Evolutionary conservation across 805 yeast genomes (phyloP), one percentile per base, ranked within the genome.

Genomic region (Ogataea trehaloabstinens): DNA sequence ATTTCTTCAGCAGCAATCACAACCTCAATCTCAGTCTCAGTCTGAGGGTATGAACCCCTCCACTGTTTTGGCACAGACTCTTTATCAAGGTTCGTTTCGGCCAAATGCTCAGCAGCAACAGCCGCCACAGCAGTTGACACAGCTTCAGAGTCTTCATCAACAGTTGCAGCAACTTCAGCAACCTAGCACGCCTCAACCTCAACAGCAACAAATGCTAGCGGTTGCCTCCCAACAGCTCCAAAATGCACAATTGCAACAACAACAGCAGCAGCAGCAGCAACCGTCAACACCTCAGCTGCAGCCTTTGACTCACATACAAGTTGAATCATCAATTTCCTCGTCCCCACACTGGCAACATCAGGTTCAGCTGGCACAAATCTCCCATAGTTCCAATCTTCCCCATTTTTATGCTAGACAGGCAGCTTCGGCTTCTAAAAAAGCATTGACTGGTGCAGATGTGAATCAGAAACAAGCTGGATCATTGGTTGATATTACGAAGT

Each of bases 381-480:
- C 93, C 4, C 75, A 93, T 58, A 73, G 68, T 45, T 74, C 85
- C 21, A 77, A 74, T 51, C 60, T 75, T 19, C 85, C 95, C 3
- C 95, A 87, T 63, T 81, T 73, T 55, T 87, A 85, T 64, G 96
- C 96, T 4, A 74, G 95, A 42, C 79, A 80, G 46, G 89, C 88
- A 20, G 95, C 95, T 5, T 67, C 80, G 11, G 70, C 78, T 39
- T 81, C 85, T 1, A 67, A 83, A 53, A 73, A 70, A 53, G 49
- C 55, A 16, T 10, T 40, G 31, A 19, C 66, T 60, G 56, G 66
- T 55, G 40, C 67, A 66, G 24, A 68, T 57, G 50, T 62, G 46
- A 37, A 31, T n/a, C 32, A 71, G 59, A 29, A 45, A 12, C 55
- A 54, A 24, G 55, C 55, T 8, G 16, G 46, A n/a, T 58, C 70